A percentile compares a stretch with the other conserved stretches of the same genome.
Conservation (phyloP, 192 early-diverging fungal species). For the Paraglomus occultum region DNA sequence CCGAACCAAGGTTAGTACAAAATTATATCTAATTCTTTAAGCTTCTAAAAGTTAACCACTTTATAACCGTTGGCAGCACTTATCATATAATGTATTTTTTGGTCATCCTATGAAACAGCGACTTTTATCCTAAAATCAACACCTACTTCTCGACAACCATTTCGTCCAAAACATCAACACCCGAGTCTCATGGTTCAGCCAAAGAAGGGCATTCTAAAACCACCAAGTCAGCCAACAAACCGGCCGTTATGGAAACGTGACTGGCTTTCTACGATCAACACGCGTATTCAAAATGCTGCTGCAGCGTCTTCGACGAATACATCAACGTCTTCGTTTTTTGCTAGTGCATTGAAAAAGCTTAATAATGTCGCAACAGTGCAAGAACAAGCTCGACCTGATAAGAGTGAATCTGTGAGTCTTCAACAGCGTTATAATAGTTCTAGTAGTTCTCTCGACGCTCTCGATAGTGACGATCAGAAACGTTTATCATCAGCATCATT, state of each 20-base stretch:
- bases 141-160: neutral
- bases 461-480: neutral
- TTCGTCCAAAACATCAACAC: neutral
- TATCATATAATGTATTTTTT: too few species aligned
- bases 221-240: neutral
- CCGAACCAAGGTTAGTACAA: too few species aligned
- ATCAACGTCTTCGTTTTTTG: conserved; percentile 1
- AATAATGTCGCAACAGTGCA: neutral
- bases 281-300: conserved; percentile 11
- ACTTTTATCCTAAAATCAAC: too few species aligned
- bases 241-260: conserved; percentile 14
- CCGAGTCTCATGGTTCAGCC: conserved; percentile 4
- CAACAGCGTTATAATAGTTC: too few species aligned
- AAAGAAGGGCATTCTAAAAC: conserved; percentile 18
- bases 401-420: too few species aligned
- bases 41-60: too few species aligned
- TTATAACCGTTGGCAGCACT: too few species aligned
- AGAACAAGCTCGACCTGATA: neutral
- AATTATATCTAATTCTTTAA: too few species aligned
- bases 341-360: conserved; percentile 10
- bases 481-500: conserved; percentile 14
- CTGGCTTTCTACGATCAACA: conserved; percentile 17
- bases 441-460: too few species aligned
- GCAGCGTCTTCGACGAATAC: neutral
- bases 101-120: too few species aligned